Evolutionary conservation across 495 filamentous ascomycete species (phyloP).

Genomic region (Penicillium macrosclerotiorum): DNA sequence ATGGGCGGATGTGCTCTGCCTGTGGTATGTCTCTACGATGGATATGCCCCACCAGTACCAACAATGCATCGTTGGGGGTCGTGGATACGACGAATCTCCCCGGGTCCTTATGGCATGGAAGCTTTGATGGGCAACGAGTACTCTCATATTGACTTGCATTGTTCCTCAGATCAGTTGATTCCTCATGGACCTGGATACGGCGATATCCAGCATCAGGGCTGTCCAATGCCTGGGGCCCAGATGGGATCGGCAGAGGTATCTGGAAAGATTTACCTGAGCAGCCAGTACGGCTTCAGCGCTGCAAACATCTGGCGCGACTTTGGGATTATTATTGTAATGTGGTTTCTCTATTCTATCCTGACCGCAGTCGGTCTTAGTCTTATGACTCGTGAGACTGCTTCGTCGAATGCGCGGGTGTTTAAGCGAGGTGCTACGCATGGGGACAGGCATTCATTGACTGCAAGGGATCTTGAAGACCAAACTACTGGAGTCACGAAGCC

Average conservation of each 20-base stretch:
- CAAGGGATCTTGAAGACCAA: too few species aligned
- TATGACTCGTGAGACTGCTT: conserved; percentile 40
- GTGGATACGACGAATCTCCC: conserved; percentile 70
- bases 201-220: too few species aligned
- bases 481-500: too few species aligned
- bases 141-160: conserved; percentile 43
- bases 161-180: conserved; percentile 42
- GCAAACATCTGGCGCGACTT: conserved; percentile 12
- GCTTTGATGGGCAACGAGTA: conserved; percentile 66
- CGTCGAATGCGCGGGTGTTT: conserved; percentile 42
- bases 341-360: conserved; percentile 9
- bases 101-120: conserved; percentile 68
- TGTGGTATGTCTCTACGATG: conserved; percentile 52
- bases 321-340: conserved; percentile 6
- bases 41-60: conserved; percentile 57
- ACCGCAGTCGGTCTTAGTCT: conserved; percentile 3
- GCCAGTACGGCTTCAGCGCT: not conserved
- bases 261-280: conserved; percentile 9
- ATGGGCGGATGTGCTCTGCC: conserved; percentile 36
- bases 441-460: conserved; percentile 58
- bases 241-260: conserved; percentile 3
- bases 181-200: conserved; percentile 23
- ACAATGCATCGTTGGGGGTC: conserved; percentile 71
- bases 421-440: conserved; percentile 47
- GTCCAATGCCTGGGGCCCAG: conserved; percentile 1